Evolutionary conservation across 169 alveolate species (phyloP).

Genomic region (Cryptosporidium sp.): DNA sequence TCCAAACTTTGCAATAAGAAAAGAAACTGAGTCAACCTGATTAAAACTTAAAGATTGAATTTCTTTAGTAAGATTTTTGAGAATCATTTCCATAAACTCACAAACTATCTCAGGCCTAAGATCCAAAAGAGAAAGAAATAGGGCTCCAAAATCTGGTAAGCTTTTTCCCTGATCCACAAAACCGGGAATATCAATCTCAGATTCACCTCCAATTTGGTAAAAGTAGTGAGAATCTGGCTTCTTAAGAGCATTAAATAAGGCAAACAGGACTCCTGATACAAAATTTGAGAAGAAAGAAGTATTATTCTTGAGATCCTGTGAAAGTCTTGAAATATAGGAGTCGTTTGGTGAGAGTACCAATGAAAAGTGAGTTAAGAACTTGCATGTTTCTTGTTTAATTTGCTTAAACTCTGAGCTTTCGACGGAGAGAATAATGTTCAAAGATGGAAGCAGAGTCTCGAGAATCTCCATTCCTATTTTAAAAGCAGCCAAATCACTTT

Average conservation of each 20-base stretch:
- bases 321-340: not conserved
- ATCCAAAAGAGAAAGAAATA: constrained; percentile 44
- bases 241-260: constrained; percentile 19
- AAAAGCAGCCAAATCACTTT: not conserved
- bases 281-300: constrained; percentile 6
- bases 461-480: constrained; percentile 27
- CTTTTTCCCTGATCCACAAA: not conserved
- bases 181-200: constrained; percentile 3
- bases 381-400: constrained; percentile 34
- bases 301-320: not conserved
- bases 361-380: constrained; percentile 4
- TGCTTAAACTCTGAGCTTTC: constrained; percentile 2
- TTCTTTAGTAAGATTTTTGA: constrained; percentile 20
- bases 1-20: constrained; percentile 47
- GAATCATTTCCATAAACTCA: constrained; percentile 42
- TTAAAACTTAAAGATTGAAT: constrained; percentile 18
- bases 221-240: constrained; percentile 1
- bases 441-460: constrained; percentile 31
- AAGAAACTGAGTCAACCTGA: constrained; percentile 42
- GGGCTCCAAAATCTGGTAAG: constrained; percentile 9
- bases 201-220: constrained; percentile 8
- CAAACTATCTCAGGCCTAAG: constrained; percentile 51
- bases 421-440: constrained; percentile 6
- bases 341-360: constrained; percentile 3
- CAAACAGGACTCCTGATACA: constrained; percentile 7